Evolutionary conservation across 352 stramenopile species (phyloP).

Genomic region (Globisporangium apiculatum): DNA sequence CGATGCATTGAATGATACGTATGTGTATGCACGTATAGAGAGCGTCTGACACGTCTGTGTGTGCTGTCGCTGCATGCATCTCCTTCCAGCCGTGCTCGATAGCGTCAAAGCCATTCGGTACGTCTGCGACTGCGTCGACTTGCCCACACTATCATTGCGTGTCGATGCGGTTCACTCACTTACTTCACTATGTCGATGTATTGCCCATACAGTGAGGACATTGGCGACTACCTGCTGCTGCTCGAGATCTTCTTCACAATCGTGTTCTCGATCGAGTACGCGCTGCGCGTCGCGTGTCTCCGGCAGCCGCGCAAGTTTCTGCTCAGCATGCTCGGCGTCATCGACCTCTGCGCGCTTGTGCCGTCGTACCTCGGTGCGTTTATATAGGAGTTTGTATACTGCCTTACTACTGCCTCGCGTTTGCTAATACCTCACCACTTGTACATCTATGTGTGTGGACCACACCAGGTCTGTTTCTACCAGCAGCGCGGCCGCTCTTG

Average conservation of each 20-base stretch:
- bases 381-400: not conserved
- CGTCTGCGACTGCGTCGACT: not conserved
- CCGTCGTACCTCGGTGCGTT: slow-evolving; percentile 65
- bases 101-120: slow-evolving; percentile 66
- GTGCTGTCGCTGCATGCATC: not conserved
- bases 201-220: slow-evolving; percentile 25
- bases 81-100: slow-evolving; percentile 42
- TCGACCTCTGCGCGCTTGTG: slow-evolving; percentile 72
- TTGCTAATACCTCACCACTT: not conserved
- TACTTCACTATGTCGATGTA: no score
- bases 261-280: slow-evolving; percentile 76
- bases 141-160: not conserved
- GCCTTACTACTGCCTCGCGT: not conserved
- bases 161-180: not conserved
- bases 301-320: slow-evolving; percentile 53
- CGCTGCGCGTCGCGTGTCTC: slow-evolving; percentile 54
- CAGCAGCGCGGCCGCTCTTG: slow-evolving; percentile 41
- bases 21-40: no score
- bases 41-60: not conserved
- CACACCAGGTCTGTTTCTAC: slow-evolving; percentile 33
- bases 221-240: slow-evolving; percentile 55
- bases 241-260: slow-evolving; percentile 77
- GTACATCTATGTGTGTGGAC: no score
- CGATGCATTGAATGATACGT: not conserved
- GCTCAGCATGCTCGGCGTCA: slow-evolving; percentile 60